phyloP scores from a whole-genome alignment of 768 basidiomycete genomes.

The Termitomyces sp. region DNA sequence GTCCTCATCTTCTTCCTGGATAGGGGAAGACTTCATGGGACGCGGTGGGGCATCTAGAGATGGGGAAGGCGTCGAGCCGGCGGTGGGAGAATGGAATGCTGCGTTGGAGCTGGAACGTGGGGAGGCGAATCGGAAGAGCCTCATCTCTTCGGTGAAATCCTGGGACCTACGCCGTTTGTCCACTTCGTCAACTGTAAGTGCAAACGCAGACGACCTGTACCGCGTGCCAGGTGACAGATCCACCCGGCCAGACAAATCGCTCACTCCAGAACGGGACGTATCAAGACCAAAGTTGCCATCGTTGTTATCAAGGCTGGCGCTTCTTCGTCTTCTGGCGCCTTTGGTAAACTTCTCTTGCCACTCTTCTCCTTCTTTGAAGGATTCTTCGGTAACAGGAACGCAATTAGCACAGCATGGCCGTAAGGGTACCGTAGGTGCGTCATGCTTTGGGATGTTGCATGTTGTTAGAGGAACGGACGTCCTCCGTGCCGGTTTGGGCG shows the following conservation, averaged over 20 bases:
- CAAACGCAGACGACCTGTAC: slow-evolving; percentile 20
- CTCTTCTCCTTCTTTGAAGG: slow-evolving; percentile 43
- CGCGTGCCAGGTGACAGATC: slow-evolving; percentile 6
- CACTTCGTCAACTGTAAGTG: slow-evolving; percentile 59
- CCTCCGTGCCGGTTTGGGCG: slow-evolving; percentile 16
- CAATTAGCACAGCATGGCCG: slow-evolving; percentile 70
- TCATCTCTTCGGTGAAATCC: slow-evolving; percentile 25
- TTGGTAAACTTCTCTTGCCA: slow-evolving; percentile 64
- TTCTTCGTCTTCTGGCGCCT: slow-evolving; percentile 56
- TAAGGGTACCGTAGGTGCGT: slow-evolving; percentile 55
- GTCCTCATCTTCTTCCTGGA: slow-evolving; percentile 51
- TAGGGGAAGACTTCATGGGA: slow-evolving; percentile 28
- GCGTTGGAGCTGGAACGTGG: slow-evolving; percentile 10
- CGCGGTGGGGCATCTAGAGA: slow-evolving; percentile 13
- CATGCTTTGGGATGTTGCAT: slow-evolving; percentile 26
- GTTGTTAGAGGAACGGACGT: slow-evolving; percentile 26
- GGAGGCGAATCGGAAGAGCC: slow-evolving; percentile 8
- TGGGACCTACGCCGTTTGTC: slow-evolving; percentile 49
- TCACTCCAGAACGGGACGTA: not conserved
- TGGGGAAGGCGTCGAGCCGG: slow-evolving; percentile 2
- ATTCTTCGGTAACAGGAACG: slow-evolving; percentile 51
- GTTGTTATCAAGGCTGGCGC: slow-evolving; percentile 32
- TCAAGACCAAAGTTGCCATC: slow-evolving; percentile 16
- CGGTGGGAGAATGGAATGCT: slow-evolving; percentile 13
- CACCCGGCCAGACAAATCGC: slow-evolving; percentile 22